These are phyloP conservation scores for Microstegium vimineum DNA, from an alignment of 176 grass and related monocot genomes.

Conservation along the genomic window DNA sequence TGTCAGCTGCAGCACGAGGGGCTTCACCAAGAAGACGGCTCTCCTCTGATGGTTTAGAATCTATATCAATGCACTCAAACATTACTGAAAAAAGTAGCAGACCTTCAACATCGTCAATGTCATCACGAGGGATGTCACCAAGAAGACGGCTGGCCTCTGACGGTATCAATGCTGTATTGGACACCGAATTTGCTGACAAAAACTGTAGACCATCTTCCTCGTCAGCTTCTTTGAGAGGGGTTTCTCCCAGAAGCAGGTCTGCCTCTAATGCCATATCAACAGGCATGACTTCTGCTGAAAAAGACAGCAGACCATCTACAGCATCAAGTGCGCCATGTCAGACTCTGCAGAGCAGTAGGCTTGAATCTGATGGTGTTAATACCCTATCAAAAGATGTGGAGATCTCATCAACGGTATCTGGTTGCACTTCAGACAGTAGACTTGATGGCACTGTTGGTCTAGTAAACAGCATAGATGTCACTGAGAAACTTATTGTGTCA, in stretches of 20 bases:
- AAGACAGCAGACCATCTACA: conserved; percentile 14
- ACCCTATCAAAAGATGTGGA: conserved; percentile 8
- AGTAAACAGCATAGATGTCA: conserved; percentile 10
- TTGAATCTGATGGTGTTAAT: conserved; percentile 1
- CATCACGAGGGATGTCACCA: conserved; percentile 24
- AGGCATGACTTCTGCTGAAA: conserved; percentile 24
- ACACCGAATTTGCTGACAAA: conserved; percentile 33
- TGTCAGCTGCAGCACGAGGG: not conserved
- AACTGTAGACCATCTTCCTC: conserved; percentile 30
- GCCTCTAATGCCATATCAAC: conserved; percentile 16
- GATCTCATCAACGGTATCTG: conserved; percentile 18
- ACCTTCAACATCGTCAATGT: not conserved
- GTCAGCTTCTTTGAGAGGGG: conserved; percentile 20
- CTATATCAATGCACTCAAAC: conserved; percentile 4
- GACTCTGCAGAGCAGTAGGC: not conserved
- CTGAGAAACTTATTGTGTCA: conserved; percentile 7
- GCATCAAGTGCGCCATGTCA: conserved; percentile 9
- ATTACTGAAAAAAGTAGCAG: conserved; percentile 17
- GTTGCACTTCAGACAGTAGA: conserved; percentile 27
- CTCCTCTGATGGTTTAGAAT: not conserved
- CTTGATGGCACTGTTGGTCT: conserved; percentile 21
- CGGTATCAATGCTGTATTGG: not conserved
- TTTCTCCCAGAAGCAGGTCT: conserved; percentile 37
- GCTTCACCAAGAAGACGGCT: conserved; percentile 30
- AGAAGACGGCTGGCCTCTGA: conserved; percentile 19